phyloP scores from a whole-genome alignment of 2,329 filamentous ascomycete genomes.

The Apiospora marii region DNA sequence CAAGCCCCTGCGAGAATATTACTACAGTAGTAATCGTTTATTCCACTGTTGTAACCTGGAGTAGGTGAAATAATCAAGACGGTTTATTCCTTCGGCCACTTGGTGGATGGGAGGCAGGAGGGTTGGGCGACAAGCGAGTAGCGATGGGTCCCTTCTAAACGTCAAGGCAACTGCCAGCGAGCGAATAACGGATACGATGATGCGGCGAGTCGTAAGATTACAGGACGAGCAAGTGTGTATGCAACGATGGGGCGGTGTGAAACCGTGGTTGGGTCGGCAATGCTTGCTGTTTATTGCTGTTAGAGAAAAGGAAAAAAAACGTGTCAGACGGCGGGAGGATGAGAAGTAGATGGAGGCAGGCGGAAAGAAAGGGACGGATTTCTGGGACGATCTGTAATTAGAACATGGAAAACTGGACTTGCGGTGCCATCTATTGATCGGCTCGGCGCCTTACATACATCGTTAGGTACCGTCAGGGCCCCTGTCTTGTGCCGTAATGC shows the following conservation, averaged over 20 bases:
- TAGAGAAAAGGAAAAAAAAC: not conserved
- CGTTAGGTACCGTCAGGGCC: not conserved
- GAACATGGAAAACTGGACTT: conserved; percentile 22
- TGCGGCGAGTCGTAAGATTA: conserved; percentile 13
- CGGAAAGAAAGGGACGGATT: conserved; percentile 7
- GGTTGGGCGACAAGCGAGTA: not conserved
- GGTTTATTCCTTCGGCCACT: no score
- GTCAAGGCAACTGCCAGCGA: conserved; percentile 5
- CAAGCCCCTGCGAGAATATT: no score
- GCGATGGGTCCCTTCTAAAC: not conserved
- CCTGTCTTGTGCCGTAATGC: not conserved
- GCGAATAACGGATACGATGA: not conserved
- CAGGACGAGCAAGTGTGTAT: conserved; percentile 6
- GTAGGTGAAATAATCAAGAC: no score
- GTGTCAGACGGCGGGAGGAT: conserved; percentile 19
- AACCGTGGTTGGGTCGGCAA: conserved; percentile 11
- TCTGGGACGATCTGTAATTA: conserved; percentile 22
- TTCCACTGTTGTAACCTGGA: no score
- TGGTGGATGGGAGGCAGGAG: not conserved
- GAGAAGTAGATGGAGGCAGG: conserved; percentile 16
- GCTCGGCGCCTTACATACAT: conserved; percentile 12
- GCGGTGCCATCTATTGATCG: conserved; percentile 8
- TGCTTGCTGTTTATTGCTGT: conserved; percentile 6
- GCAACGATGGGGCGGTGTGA: conserved; percentile 4
- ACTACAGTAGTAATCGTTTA: no score